Evolutionary conservation across 495 filamentous ascomycete species (phyloP), one percentile per base, ranked within the genome.

Genomic region (Penicillium cinerascens): DNA sequence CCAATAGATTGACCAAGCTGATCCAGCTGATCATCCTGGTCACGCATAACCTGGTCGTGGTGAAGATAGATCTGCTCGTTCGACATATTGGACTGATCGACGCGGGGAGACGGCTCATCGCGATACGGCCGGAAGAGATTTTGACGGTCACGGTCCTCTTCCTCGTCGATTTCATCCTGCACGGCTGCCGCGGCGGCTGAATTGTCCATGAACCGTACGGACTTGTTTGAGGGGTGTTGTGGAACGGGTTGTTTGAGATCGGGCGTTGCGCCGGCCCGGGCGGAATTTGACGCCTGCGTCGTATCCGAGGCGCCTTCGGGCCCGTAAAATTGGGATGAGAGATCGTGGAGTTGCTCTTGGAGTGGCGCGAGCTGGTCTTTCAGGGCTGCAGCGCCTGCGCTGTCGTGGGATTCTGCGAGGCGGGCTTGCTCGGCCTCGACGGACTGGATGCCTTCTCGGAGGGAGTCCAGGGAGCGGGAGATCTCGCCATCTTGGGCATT

Each of bases 21-120:
- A 65, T 97, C 93, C n/a, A 98, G 75, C 63, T 93, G 89, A 51
- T 91, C 88, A 63, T 98, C 93, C 65, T 97, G 95, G 49, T 97
- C 84, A 3, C 79, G 79, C 17, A 98, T 73, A 15, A 93, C 82
- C 39, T 82, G 84, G 13, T 78, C 72, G 69, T 98, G 93, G 64
- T 95, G 89, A 26, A 79, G 77, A 68, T 97, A 87, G 54, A 97
- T 86, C 66, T 96, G 92, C 65, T 87, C 77, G 70, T 97, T 97
- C 60, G 80, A 76, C 63, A 95, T 67, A 42, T 82, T 72, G 18
- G 74, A 74, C 55, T 87, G 84, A 56, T 91, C 87, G 71, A 79
- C 62, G 74, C 80, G 61, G 61, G 81, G 78, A 26, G 77, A 68
- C 44, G 86, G 81, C 45, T 79, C 74, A 64, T 86, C 83, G 36